Conservation (phyloP, 23 red algal genomes). For the Gracilaria caudata region DNA sequence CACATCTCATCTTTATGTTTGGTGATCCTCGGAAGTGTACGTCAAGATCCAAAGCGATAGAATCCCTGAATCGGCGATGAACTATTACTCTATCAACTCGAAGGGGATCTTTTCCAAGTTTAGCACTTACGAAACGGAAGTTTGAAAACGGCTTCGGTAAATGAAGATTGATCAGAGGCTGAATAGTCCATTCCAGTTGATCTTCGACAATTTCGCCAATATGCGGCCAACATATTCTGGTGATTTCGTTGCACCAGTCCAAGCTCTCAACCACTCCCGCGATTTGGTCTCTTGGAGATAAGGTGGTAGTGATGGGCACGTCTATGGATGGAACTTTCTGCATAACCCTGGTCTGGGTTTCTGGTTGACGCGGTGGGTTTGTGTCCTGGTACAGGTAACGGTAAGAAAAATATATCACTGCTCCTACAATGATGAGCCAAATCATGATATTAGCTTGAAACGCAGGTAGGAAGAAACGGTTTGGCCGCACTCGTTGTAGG, state of each 20-base stretch:
- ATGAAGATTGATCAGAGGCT: slow-evolving; percentile 65
- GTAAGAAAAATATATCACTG: slow-evolving; percentile 40
- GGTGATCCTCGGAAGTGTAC: slow-evolving; percentile 57
- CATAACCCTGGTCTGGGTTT: background rate
- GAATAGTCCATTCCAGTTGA: slow-evolving; percentile 48
- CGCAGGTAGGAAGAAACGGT: background rate
- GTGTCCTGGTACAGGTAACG: slow-evolving; percentile 20
- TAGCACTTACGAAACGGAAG: slow-evolving; percentile 57
- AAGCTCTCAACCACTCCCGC: slow-evolving; percentile 50
- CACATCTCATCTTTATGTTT: slow-evolving; percentile 65
- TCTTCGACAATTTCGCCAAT: slow-evolving; percentile 67
- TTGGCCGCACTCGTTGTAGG: background rate
- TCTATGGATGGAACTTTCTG: slow-evolving; percentile 20
- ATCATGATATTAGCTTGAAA: slow-evolving; percentile 30
- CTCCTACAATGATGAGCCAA: slow-evolving; percentile 40
- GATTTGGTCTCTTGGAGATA: slow-evolving; percentile 61
- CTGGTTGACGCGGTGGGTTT: background rate
- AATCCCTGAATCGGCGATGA: slow-evolving; percentile 60
- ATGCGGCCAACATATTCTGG: slow-evolving; percentile 61
- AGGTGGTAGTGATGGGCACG: slow-evolving; percentile 34
- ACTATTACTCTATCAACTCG: slow-evolving; percentile 62
- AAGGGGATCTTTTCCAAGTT: slow-evolving; percentile 63
- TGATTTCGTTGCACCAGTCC: slow-evolving; percentile 78
- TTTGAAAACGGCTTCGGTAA: slow-evolving; percentile 68
- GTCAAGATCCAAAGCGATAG: slow-evolving; percentile 68